Conservation (phyloP, 441 rosid species). For the Biscutella laevigata region DNA sequence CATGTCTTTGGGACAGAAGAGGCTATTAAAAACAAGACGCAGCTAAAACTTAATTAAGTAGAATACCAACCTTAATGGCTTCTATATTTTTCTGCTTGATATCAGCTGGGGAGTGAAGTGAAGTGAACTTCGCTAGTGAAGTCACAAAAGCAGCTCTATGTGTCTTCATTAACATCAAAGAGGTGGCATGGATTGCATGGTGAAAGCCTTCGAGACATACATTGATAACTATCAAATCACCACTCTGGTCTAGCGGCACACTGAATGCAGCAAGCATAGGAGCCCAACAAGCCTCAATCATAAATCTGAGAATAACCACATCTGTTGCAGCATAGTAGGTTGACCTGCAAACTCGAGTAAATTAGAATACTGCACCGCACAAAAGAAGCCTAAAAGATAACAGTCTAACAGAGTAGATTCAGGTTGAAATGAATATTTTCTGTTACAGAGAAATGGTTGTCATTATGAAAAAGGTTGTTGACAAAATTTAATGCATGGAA, state of each 20-base stretch:
- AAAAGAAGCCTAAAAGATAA: conserved; percentile 10
- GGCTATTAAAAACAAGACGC: background rate
- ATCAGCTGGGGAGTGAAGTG: conserved; percentile 96
- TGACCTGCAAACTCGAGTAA: conserved; percentile 60
- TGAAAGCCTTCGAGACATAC: conserved; percentile 95
- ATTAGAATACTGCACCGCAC: background rate
- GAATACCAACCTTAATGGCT: conserved; percentile 74
- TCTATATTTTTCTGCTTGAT: conserved; percentile 87
- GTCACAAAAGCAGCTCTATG: conserved; percentile 99
- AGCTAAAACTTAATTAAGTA: background rate
- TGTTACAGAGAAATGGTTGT: background rate
- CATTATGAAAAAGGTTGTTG: background rate
- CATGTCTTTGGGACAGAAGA: background rate
- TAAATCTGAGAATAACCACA: conserved; percentile 87
- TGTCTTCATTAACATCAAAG: conserved; percentile 98
- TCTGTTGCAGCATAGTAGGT: conserved; percentile 95
- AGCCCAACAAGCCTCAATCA: conserved; percentile 99
- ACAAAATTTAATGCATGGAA: conserved; percentile 7
- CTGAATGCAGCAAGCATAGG: conserved; percentile 99
- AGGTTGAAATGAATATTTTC: background rate
- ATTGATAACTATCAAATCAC: conserved; percentile 63
- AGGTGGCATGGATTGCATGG: conserved; percentile 86
- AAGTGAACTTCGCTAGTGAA: conserved; percentile 94
- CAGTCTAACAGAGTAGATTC: conserved; percentile 1
- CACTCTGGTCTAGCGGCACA: conserved; percentile 98